Base-by-base conservation (phyloP, 371 early-diverging fungal genomes). In the Apophysomyces sp. region DNA sequence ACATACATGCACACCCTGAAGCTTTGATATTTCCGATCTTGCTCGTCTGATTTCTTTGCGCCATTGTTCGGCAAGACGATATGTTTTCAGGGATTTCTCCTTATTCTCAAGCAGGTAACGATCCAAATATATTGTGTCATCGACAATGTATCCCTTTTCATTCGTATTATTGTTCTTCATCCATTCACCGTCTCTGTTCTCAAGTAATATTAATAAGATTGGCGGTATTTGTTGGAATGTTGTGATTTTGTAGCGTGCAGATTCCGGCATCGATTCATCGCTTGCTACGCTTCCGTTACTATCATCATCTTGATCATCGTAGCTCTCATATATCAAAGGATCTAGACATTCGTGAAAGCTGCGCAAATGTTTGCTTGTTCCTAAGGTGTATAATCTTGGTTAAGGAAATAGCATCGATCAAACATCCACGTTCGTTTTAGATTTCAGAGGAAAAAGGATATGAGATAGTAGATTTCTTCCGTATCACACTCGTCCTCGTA, bases 331-430 rank as follows among this genome's bases (percentile, higher is more conserved):
- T 0, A 80, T 67, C 4, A 77, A 57, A 3, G 81, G 81, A 30
- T 72, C 76, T 5, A 80, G 66, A 28, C 78, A 77, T 13, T 59
- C 73, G 28, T 80, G 70, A 37, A 80, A 74, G 3, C 67, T 71
- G 16, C 58, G 44, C 44, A 60, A 55, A 11, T 56, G 52, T 1
- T 63, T 53, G 18, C 68, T 67, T 13, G 58, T 59, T 21, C 61
- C 63, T 24, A 79, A 32, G 13, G 63, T 66, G 66, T 62, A 55
- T 28, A 1, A 39, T 57, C 37, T 31, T 16, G 16, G 58, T 67
- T 55, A 67, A 62, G 65, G 63, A 41, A 51, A 56, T 21, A 34
- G 49, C 0, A 44, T n/a, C 5, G 54, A 31, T 28, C n/a, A 13
- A 49, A 52, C 40, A 57, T 29, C 49, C 15, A 4, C 24, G 29